A percentile compares a stretch with the other conserved stretches of the same genome.
Evolutionary conservation across 2,329 filamentous ascomycete species (phyloP).

Genomic region (Zymoseptoria passerinii): DNA sequence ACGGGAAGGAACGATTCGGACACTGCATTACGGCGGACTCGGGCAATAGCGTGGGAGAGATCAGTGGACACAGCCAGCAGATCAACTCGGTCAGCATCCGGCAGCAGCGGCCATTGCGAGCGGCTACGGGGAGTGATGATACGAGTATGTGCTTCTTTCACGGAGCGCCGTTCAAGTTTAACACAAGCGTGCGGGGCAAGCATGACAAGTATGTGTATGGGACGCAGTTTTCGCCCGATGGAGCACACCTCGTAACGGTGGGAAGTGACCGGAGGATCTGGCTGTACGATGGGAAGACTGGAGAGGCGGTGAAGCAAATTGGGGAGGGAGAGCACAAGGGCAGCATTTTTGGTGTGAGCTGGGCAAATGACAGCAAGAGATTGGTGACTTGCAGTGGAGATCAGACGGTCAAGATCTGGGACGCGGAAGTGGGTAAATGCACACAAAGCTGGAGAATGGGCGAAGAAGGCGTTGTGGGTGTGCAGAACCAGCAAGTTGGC

Average conservation of each 20-base stretch:
- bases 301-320: slow-evolving; percentile 69
- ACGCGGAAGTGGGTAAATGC: slow-evolving; percentile 68
- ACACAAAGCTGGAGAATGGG: slow-evolving; percentile 81
- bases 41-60: slow-evolving; percentile 91
- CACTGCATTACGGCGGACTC: slow-evolving; percentile 93
- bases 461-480: slow-evolving; percentile 59
- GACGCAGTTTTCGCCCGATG: slow-evolving; percentile 83
- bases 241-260: slow-evolving; percentile 71
- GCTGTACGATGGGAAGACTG: slow-evolving; percentile 93
- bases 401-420: slow-evolving; percentile 92
- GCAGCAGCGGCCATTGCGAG: slow-evolving; percentile 80
- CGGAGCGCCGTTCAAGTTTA: slow-evolving; percentile 93
- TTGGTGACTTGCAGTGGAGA: slow-evolving; percentile 91
- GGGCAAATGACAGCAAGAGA: slow-evolving; percentile 76
- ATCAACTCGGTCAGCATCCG: slow-evolving; percentile 89
- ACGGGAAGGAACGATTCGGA: slow-evolving; percentile 87
- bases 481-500: slow-evolving; percentile 85
- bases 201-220: slow-evolving; percentile 88
- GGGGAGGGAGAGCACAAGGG: slow-evolving; percentile 81
- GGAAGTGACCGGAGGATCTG: slow-evolving; percentile 90
- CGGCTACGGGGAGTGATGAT: slow-evolving; percentile 86
- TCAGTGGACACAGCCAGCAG: slow-evolving; percentile 80
- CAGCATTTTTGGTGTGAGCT: slow-evolving; percentile 85
- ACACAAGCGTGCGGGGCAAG: slow-evolving; percentile 65
- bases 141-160: slow-evolving; percentile 85